A percentile compares a stretch with the other conserved stretches of the same genome.
These are phyloP conservation scores for Theileria equi DNA, from an alignment of 169 alveolate genomes.

Conservation along the genomic window DNA sequence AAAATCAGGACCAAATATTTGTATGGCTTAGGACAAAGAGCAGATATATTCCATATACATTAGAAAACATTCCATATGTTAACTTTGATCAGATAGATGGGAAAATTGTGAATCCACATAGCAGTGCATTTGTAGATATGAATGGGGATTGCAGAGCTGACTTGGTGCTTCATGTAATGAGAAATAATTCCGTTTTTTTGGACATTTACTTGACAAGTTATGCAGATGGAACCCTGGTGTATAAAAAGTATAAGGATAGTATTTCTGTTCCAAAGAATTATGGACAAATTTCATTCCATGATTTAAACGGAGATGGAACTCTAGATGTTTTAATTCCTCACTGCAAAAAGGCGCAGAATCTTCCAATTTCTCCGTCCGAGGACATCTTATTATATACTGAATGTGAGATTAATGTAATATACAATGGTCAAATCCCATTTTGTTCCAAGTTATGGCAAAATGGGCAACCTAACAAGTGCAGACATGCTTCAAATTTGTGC, in stretches of 20 bases:
- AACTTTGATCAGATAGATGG: slow-evolving; percentile 42
- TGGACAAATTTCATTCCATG: slow-evolving; percentile 72
- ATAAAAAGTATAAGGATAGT: not conserved
- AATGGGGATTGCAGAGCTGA: slow-evolving; percentile 85
- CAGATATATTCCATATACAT: slow-evolving; percentile 50
- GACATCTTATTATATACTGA: slow-evolving; percentile 41
- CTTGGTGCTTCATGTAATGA: slow-evolving; percentile 70
- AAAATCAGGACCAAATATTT: slow-evolving; percentile 45
- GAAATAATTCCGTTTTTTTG: no score
- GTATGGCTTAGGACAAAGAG: slow-evolving; percentile 66
- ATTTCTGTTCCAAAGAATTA: slow-evolving; percentile 62
- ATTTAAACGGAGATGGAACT: slow-evolving; percentile 81
- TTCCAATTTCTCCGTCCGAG: slow-evolving; percentile 42
- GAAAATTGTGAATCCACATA: slow-evolving; percentile 73
- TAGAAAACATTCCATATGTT: slow-evolving; percentile 44
- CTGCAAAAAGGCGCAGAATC: slow-evolving; percentile 49
- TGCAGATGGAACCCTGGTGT: not conserved
- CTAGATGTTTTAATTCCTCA: slow-evolving; percentile 76
- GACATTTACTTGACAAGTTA: not conserved
- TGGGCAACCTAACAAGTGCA: slow-evolving; percentile 65
- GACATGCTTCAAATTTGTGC: slow-evolving; percentile 73
- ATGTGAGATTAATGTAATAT: slow-evolving; percentile 48
- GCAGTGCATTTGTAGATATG: slow-evolving; percentile 81
- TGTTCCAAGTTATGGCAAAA: slow-evolving; percentile 70
- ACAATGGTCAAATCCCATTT: slow-evolving; percentile 68